Evolutionary conservation across 192 early-diverging fungal species (phyloP).

Genomic region (Bifiguratus adelaidae): DNA sequence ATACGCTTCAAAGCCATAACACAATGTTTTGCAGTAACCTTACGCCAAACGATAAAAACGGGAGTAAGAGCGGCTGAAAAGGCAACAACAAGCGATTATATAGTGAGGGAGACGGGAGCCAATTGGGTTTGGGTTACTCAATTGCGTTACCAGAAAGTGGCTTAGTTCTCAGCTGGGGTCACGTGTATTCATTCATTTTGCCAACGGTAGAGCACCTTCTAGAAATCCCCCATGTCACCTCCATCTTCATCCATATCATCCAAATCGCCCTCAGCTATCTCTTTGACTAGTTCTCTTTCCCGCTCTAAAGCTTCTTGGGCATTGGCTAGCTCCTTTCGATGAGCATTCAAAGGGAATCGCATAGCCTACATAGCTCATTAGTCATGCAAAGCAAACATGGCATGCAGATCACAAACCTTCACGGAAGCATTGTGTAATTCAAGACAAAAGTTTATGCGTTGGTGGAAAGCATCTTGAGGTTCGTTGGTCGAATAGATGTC

Average conservation of each 20-base stretch:
- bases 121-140: no score
- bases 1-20: constrained; percentile 96
- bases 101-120: no score
- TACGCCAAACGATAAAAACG: no score
- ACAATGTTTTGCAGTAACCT: no score
- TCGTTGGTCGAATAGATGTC: constrained; percentile 98
- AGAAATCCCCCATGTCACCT: constrained; percentile 39
- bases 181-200: no score
- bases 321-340: constrained; percentile 76
- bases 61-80: no score
- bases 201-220: no score
- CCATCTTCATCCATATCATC: constrained; percentile 84
- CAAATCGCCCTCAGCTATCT: constrained; percentile 82
- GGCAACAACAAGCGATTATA: no score
- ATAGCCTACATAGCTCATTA: constrained; percentile 54
- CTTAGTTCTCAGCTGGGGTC: no score
- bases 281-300: constrained; percentile 85
- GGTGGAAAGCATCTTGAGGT: constrained; percentile 91
- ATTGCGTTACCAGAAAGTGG: no score
- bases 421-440: constrained; percentile 96
- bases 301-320: constrained; percentile 78
- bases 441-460: constrained; percentile 90
- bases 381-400: constrained; percentile 2
- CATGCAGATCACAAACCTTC: constrained; percentile 36
- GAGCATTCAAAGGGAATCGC: constrained; percentile 86